Conservation (phyloP, 2,329 filamentous ascomycete species). For the Paecilomyces sp. region DNA sequence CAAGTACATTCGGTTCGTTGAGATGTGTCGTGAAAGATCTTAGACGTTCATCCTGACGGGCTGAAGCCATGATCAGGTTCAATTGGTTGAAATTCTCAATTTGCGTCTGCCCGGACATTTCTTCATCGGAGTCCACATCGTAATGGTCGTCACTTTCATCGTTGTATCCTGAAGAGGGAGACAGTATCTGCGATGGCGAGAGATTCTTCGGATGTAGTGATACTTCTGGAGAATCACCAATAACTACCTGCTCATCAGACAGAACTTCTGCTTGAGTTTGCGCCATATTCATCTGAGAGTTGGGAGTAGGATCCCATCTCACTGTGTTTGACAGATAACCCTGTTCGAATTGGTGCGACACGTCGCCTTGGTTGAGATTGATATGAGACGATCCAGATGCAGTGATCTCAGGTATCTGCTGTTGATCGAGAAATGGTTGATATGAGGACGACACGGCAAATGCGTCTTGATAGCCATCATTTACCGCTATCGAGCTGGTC, state of each 20-base stretch:
- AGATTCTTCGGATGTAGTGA: background rate
- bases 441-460: background rate
- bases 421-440: background rate
- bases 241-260: background rate
- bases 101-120: slow-evolving; percentile 37
- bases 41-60: slow-evolving; percentile 40
- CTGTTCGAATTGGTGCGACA: background rate
- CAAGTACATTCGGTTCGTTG: slow-evolving; percentile 45
- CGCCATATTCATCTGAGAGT: background rate
- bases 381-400: background rate
- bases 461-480: background rate
- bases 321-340: background rate
- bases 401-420: slow-evolving; percentile 6
- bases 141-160: slow-evolving; percentile 56
- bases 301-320: background rate
- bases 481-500: background rate
- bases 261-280: background rate
- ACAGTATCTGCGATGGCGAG: background rate
- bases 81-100: slow-evolving; percentile 27
- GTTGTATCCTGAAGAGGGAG: slow-evolving; percentile 28
- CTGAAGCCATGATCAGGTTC: slow-evolving; percentile 38
- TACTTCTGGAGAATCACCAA: background rate
- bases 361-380: background rate
- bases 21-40: slow-evolving; percentile 43
- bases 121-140: slow-evolving; percentile 56